A percentile compares a stretch with the other conserved stretches of the same genome.
These are phyloP conservation scores for Biancaea sappan DNA, from an alignment of 306 rosid genomes.

Conservation along the genomic window DNA sequence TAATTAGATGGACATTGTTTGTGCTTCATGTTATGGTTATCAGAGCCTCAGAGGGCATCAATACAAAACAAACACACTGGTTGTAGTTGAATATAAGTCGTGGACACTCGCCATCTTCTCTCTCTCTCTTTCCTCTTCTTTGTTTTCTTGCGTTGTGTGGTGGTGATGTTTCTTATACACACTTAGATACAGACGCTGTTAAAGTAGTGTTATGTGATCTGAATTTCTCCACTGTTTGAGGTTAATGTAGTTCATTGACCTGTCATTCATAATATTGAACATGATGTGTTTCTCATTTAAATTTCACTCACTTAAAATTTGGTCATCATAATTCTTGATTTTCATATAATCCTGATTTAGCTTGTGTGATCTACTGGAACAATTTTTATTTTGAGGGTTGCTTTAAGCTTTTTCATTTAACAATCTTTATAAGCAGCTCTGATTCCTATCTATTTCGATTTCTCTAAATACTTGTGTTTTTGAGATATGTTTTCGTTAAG, in stretches of 20 bases:
- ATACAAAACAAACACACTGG: not conserved
- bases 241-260: not conserved
- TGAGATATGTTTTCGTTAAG: not conserved
- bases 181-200: not conserved
- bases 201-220: not conserved
- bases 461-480: conserved; percentile 3
- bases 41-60: not conserved
- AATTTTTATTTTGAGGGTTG: not conserved
- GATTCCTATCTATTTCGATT: conserved; percentile 4
- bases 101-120: not conserved
- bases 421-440: not conserved
- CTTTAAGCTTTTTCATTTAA: conserved; percentile 12
- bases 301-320: not conserved
- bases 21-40: not conserved
- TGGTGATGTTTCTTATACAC: not conserved
- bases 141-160: not conserved
- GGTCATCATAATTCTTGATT: not conserved
- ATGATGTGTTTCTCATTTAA: not conserved
- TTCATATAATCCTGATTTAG: not conserved
- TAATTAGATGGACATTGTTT: conserved; percentile 7
- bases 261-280: conserved; percentile 6
- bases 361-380: not conserved
- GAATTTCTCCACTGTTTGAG: not conserved
- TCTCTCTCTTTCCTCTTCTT: not conserved
- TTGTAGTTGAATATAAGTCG: not conserved